A percentile compares a stretch with the other conserved stretches of the same genome.
These are phyloP conservation scores for Penicillium sp. DNA, from an alignment of 2,329 filamentous ascomycete genomes.

Conservation along the genomic window DNA sequence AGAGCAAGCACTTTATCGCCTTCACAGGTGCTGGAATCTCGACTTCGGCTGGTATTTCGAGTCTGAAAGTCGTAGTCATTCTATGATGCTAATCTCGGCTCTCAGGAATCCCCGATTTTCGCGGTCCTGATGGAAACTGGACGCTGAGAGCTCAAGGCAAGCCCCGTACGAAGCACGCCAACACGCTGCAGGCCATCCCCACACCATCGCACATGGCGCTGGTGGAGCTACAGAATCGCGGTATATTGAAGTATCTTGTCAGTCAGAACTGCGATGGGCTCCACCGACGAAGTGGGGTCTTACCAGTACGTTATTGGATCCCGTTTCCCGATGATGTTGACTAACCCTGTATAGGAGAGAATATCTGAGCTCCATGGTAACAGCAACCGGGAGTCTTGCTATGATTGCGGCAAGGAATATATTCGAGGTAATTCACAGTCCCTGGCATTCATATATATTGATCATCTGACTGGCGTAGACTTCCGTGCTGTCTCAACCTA, in stretches of 20 bases:
- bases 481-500: slow-evolving; percentile 52
- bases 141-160: slow-evolving; percentile 50
- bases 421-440: slow-evolving; percentile 36
- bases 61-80: neutral
- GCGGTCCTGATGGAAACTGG: slow-evolving; percentile 54
- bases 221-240: slow-evolving; percentile 48
- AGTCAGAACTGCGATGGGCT: slow-evolving; percentile 55
- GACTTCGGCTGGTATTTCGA: slow-evolving; percentile 21
- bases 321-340: neutral
- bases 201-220: slow-evolving; percentile 55
- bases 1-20: slow-evolving; percentile 52
- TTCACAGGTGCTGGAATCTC: slow-evolving; percentile 56
- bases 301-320: slow-evolving; percentile 37
- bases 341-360: neutral
- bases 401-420: slow-evolving; percentile 52
- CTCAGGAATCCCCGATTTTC: slow-evolving; percentile 53
- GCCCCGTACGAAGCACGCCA: slow-evolving; percentile 38
- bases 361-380: slow-evolving; percentile 57
- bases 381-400: slow-evolving; percentile 52
- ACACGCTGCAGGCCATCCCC: slow-evolving; percentile 51
- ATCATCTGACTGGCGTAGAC: slow-evolving; percentile 32
- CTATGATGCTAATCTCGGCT: neutral
- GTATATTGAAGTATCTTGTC: slow-evolving; percentile 49
- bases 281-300: slow-evolving; percentile 53
- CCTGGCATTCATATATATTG: neutral